These are phyloP conservation scores for Sindora glabra DNA, from an alignment of 306 rosid species.

Conservation along the genomic window DNA sequence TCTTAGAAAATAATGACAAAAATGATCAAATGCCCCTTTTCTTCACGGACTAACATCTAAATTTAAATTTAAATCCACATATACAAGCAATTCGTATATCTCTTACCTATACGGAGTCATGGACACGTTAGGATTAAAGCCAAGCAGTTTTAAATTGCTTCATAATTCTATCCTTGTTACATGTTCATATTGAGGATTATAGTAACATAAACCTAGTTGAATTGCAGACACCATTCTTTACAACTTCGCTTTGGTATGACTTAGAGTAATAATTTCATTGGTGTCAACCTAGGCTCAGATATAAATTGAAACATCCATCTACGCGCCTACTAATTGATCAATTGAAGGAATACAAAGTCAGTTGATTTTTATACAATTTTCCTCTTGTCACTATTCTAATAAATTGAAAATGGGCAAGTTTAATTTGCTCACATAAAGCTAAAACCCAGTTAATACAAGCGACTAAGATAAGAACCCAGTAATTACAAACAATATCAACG, in stretches of 20 bases:
- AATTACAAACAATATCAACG: too few species aligned
- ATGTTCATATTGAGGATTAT: neutral
- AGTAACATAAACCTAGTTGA: conserved; percentile 1
- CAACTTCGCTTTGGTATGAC: neutral
- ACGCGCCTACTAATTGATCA: conserved; percentile 7
- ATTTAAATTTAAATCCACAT: neutral
- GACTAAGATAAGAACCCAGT: neutral
- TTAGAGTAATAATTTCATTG: too few species aligned
- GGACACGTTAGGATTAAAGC: too few species aligned
- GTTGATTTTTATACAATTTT: neutral
- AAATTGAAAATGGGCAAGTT: neutral
- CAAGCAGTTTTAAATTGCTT: too few species aligned
- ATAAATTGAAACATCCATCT: conserved; percentile 6
- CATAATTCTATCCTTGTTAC: too few species aligned
- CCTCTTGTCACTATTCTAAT: neutral
- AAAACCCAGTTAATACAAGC: conserved; percentile 6
- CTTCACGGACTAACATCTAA: neutral
- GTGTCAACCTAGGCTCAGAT: neutral
- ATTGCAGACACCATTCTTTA: neutral
- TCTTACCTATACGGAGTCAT: too few species aligned
- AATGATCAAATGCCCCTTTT: neutral
- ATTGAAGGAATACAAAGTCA: conserved; percentile 4
- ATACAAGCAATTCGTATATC: neutral
- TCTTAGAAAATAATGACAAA: neutral
- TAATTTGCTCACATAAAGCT: conserved; percentile 5